Evolutionary conservation across 306 rosid species (phyloP).

Genomic region (Alnus rubra): DNA sequence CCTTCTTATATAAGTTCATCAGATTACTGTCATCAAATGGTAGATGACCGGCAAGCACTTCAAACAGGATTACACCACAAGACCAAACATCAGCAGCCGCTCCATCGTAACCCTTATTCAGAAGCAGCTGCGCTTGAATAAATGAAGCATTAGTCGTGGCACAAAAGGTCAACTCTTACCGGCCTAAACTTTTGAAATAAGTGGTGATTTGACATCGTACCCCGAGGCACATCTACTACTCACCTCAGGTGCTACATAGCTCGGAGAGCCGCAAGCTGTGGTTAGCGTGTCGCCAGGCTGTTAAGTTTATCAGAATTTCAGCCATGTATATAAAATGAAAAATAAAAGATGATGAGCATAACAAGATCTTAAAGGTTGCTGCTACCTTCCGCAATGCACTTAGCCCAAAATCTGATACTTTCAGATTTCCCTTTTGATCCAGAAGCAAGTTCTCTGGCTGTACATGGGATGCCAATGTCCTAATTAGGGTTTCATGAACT

Average conservation of each 20-base stretch:
- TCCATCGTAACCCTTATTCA: constrained; percentile 63
- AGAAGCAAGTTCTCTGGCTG: constrained; percentile 84
- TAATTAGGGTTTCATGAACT: constrained; percentile 14
- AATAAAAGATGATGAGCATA: neutral
- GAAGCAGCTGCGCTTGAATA: constrained; percentile 46
- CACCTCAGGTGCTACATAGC: constrained; percentile 92
- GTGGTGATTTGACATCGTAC: too few relatives aligned
- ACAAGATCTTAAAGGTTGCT: constrained; percentile 3
- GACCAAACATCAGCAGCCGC: constrained; percentile 92
- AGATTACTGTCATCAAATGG: constrained; percentile 74
- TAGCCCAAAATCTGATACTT: constrained; percentile 80
- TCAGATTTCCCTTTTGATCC: constrained; percentile 64
- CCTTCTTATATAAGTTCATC: constrained; percentile 64
- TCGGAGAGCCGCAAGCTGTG: constrained; percentile 80
- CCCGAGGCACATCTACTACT: neutral
- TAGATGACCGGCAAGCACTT: constrained; percentile 66
- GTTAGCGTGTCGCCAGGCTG: constrained; percentile 59
- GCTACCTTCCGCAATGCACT: constrained; percentile 70
- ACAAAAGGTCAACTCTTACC: too few relatives aligned
- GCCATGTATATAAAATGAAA: neutral
- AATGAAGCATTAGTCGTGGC: too few relatives aligned
- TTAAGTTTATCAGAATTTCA: constrained; percentile 26
- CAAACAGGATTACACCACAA: constrained; percentile 81
- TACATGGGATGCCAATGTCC: constrained; percentile 20
- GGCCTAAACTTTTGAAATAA: too few relatives aligned